Evolutionary conservation across 2,329 filamentous ascomycete genomes (phyloP).

Genomic region (Botryotinia calthae): DNA sequence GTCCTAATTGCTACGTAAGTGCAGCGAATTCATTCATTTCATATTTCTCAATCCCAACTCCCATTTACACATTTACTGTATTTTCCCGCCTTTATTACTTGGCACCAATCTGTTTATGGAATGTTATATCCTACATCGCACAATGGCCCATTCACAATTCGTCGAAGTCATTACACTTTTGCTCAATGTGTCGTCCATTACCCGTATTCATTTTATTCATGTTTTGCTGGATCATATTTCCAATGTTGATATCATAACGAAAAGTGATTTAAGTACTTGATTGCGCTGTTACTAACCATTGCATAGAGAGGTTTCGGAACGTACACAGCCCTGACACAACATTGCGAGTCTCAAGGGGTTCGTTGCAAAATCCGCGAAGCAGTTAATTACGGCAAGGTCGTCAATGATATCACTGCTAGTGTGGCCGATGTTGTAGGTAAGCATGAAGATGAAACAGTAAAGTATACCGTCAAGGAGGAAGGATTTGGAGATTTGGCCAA

Average conservation of each 20-base stretch:
- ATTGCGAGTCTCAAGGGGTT: constrained; percentile 47
- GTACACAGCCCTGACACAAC: constrained; percentile 46
- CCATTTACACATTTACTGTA: no score
- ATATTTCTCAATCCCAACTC: neutral
- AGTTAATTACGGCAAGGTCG: constrained; percentile 41
- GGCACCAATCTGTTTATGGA: neutral
- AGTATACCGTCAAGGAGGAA: constrained; percentile 35
- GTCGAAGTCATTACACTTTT: neutral
- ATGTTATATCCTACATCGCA: neutral
- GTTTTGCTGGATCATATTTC: neutral
- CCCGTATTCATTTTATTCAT: neutral
- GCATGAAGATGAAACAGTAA: constrained; percentile 40
- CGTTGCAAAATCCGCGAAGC: constrained; percentile 47
- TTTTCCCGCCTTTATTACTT: no score
- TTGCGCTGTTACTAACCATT: neutral
- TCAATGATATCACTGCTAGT: constrained; percentile 44
- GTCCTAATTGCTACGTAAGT: constrained; percentile 14
- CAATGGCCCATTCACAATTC: neutral
- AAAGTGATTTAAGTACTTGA: neutral
- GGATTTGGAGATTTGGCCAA: constrained; percentile 2
- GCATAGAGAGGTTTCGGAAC: constrained; percentile 40
- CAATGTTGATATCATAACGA: neutral
- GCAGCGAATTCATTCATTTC: neutral
- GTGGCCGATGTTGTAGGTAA: constrained; percentile 33
- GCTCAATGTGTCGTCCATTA: neutral